These are phyloP conservation scores for Amanita exitialis DNA, from an alignment of 768 basidiomycete genomes.

Conservation along the genomic window DNA sequence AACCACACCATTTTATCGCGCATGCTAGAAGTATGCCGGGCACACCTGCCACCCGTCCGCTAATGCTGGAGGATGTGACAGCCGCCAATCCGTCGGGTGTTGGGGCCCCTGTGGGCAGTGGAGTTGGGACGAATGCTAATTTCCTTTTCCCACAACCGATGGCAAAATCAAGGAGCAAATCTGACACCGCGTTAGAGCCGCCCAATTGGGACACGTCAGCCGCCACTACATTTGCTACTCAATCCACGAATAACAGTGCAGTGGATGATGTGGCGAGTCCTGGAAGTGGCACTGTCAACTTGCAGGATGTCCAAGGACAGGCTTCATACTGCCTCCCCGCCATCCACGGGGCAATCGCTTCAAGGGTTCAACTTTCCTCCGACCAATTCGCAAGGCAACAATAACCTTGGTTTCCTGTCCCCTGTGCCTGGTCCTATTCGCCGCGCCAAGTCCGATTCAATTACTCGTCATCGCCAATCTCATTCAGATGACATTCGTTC, in stretches of 20 bases:
- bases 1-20: neutral
- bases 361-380: conserved; percentile 6
- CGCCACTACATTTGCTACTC: conserved; percentile 3
- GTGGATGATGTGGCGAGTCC: conserved; percentile 12
- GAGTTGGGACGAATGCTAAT: conserved; percentile 2
- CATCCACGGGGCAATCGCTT: conserved; percentile 9
- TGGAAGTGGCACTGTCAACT: conserved; percentile 17
- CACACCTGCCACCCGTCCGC: neutral
- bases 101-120: neutral
- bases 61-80: neutral
- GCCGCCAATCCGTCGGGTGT: neutral
- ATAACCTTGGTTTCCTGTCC: conserved; percentile 9
- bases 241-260: neutral
- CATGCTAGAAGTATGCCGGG: conserved; percentile 3
- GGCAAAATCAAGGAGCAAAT: conserved; percentile 45
- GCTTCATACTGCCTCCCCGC: neutral
- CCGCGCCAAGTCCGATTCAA: conserved; percentile 39
- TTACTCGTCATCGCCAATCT: conserved; percentile 35
- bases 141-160: conserved; percentile 15
- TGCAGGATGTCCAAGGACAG: conserved; percentile 31
- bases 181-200: conserved; percentile 47
- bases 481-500: conserved; percentile 52
- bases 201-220: conserved; percentile 34
- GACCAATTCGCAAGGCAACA: neutral
- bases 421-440: conserved; percentile 33